These are phyloP conservation scores for Colletotrichum sp. DNA, from an alignment of 2,329 filamentous ascomycete species.

Conservation along the genomic window DNA sequence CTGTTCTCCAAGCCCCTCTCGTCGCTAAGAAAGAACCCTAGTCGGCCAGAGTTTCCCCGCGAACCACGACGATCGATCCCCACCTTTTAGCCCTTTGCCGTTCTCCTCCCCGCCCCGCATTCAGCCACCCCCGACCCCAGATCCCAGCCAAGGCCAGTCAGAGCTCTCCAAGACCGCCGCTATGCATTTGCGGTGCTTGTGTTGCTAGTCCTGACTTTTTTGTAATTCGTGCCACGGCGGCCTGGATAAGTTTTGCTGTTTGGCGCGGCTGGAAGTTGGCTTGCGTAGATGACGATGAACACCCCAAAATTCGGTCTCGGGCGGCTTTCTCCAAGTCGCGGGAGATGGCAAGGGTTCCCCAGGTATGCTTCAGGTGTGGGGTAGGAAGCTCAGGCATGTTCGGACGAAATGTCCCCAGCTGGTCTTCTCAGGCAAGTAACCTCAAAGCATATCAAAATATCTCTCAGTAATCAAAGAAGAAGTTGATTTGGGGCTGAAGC, in stretches of 20 bases:
- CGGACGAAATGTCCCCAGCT: background rate
- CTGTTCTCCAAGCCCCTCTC: background rate
- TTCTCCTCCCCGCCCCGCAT: background rate
- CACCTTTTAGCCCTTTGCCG: background rate
- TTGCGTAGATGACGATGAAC: background rate
- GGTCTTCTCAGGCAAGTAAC: background rate
- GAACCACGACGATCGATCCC: constrained; percentile 10
- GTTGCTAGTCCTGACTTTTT: background rate
- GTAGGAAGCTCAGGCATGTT: background rate
- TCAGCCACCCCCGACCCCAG: background rate
- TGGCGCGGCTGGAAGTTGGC: background rate
- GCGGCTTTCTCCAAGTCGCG: background rate
- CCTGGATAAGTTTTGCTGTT: background rate
- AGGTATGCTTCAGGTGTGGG: background rate
- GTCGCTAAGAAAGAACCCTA: background rate
- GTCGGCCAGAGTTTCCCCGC: constrained; percentile 18
- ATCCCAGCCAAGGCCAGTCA: constrained; percentile 1
- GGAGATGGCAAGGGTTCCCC: background rate
- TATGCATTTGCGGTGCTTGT: background rate
- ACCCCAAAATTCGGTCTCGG: background rate
- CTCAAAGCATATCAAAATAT: background rate
- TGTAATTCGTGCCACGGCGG: background rate
- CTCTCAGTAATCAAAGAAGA: background rate
- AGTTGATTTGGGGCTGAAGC: background rate
- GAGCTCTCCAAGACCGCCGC: constrained; percentile 5